Conservation (phyloP, 2,329 filamentous ascomycete species). For the Aspergillus japonicus region DNA sequence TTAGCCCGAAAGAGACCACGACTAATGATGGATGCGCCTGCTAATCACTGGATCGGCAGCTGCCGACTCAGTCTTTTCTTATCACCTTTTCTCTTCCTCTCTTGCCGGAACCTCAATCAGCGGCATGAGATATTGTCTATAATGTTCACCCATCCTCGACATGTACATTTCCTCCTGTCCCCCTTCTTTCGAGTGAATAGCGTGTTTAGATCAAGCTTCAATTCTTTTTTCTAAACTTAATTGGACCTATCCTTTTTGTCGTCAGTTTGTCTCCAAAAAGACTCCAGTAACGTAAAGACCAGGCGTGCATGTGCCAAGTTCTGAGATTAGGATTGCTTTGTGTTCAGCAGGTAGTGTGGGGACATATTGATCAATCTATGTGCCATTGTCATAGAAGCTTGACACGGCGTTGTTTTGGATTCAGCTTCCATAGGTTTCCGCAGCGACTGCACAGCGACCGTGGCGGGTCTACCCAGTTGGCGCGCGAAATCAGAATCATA, state of each 20-base stretch:
- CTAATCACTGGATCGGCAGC: conserved; percentile 35
- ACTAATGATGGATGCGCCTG: conserved; percentile 73
- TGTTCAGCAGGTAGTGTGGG: background rate
- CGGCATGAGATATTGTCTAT: conserved; percentile 34
- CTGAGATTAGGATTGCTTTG: background rate
- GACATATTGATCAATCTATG: background rate
- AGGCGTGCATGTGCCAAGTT: too few species aligned
- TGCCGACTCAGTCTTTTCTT: conserved; percentile 14
- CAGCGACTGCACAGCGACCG: background rate
- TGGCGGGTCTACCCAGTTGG: background rate
- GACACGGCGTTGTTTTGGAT: background rate
- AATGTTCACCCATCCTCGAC: conserved; percentile 35
- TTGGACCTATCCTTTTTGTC: conserved; percentile 2
- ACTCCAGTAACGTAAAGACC: too few species aligned
- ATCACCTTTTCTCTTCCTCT: conserved; percentile 8
- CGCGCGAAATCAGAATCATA: background rate
- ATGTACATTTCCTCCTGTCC: conserved; percentile 39
- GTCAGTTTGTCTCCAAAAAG: background rate
- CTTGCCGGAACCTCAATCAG: conserved; percentile 24
- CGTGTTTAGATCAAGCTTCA: conserved; percentile 28
- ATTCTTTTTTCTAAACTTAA: conserved; percentile 5
- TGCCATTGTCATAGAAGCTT: background rate
- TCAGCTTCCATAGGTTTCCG: background rate
- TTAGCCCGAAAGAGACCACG: conserved; percentile 65
- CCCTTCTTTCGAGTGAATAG: conserved; percentile 30